Conservation (phyloP, 1,284 basidiomycete species). For the Malassezia caprae region DNA sequence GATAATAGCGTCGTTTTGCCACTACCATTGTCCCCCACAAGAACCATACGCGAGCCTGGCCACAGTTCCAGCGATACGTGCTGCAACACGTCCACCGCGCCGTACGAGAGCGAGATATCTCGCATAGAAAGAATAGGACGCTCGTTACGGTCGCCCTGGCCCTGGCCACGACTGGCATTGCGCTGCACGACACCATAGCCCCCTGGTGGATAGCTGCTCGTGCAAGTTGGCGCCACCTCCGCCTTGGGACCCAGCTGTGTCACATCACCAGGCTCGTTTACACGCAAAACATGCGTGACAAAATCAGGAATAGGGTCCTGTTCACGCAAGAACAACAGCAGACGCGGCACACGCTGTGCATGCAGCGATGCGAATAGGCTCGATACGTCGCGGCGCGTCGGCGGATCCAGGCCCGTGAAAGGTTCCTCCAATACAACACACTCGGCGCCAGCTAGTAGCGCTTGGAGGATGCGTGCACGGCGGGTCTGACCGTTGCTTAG, state of each 20-base stretch:
- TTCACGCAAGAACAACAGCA: constrained; percentile 68
- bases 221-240: background rate
- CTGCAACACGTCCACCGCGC: constrained; percentile 54
- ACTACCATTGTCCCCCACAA: constrained; percentile 53
- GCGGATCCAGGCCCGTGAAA: constrained; percentile 26
- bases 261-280: constrained; percentile 53
- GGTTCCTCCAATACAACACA: constrained; percentile 49
- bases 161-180: constrained; percentile 11
- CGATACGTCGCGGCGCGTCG: constrained; percentile 18
- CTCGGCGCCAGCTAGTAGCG: constrained; percentile 60
- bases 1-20: constrained; percentile 94
- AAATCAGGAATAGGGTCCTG: constrained; percentile 73
- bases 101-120: constrained; percentile 64
- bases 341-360: constrained; percentile 49
- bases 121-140: constrained; percentile 57
- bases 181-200: constrained; percentile 15
- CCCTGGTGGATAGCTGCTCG: constrained; percentile 1
- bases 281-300: constrained; percentile 64
- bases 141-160: constrained; percentile 21
- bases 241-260: constrained; percentile 47
- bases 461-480: constrained; percentile 69
- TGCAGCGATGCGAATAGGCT: constrained; percentile 57
- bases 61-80: constrained; percentile 22
- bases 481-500: constrained; percentile 88
- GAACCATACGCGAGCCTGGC: constrained; percentile 24